Percentiles rank a stretch among this genome's conserved stretches.
Conservation (phyloP, 2,329 filamentous ascomycete genomes). For the Pestalotiopsis sp. region DNA sequence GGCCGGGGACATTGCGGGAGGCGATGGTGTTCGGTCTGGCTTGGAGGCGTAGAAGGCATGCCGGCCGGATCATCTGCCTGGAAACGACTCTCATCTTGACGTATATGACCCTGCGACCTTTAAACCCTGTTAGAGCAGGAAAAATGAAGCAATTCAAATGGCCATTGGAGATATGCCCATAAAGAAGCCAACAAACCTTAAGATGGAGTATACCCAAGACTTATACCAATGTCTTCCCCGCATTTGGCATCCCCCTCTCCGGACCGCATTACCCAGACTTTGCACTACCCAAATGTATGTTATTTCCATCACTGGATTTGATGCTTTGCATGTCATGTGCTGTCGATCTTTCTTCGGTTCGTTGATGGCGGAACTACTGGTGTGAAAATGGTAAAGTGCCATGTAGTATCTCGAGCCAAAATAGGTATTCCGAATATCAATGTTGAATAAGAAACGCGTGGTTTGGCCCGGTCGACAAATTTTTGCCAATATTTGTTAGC, state of each 20-base stretch:
- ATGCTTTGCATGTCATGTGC: not conserved
- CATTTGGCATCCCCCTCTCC: constrained; percentile 2
- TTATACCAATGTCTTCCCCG: constrained; percentile 1
- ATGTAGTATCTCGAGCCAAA: too few relatives aligned
- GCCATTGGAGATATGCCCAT: too few relatives aligned
- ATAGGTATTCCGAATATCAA: too few relatives aligned
- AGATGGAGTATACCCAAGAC: not conserved
- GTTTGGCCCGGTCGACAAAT: too few relatives aligned
- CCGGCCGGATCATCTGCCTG: not conserved
- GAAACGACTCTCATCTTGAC: not conserved
- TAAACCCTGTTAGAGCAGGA: too few relatives aligned
- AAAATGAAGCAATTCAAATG: too few relatives aligned
- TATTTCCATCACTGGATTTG: not conserved
- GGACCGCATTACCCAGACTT: not conserved
- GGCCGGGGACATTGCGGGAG: not conserved
- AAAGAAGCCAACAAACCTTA: not conserved
- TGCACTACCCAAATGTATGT: not conserved
- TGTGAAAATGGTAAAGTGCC: too few relatives aligned
- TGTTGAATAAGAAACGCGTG: too few relatives aligned
- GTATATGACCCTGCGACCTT: too few relatives aligned
- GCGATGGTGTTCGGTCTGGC: not conserved
- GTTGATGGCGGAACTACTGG: too few relatives aligned
- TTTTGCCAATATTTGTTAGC: too few relatives aligned
- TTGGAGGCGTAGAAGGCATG: not conserved
- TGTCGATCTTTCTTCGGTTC: not conserved